A percentile compares a stretch with the other conserved stretches of the same genome.
Conservation (phyloP, 164 flowering plant species). For the Aristolochia fimbriata region DNA sequence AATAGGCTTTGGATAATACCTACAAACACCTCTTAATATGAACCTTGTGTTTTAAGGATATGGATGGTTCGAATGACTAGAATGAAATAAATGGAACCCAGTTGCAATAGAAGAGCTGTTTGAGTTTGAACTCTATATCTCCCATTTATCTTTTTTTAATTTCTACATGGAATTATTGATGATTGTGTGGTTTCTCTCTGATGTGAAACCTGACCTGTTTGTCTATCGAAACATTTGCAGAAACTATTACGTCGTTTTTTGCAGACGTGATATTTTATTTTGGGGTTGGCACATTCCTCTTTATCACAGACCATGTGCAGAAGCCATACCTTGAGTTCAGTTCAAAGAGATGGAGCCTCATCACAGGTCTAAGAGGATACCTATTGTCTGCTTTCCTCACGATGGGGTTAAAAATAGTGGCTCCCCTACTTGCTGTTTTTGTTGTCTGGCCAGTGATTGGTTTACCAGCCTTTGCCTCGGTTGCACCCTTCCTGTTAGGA, state of each 20-base stretch:
- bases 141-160: no score
- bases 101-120: no score
- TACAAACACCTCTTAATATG: no score
- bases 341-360: conserved; percentile 80
- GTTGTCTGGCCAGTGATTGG: conserved; percentile 70
- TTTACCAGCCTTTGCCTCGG: conserved; percentile 48
- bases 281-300: conserved; percentile 53
- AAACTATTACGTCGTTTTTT: conserved; percentile 31
- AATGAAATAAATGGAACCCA: no score
- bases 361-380: conserved; percentile 84
- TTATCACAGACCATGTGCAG: conserved; percentile 54
- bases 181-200: no score
- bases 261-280: conserved; percentile 55
- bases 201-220: no score
- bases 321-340: conserved; percentile 67
- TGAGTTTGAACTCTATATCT: no score
- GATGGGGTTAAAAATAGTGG: conserved; percentile 63
- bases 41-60: no score
- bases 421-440: conserved; percentile 53
- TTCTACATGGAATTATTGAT: no score
- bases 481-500: conserved; percentile 61
- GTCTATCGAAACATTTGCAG: conserved; percentile 29
- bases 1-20: no score
- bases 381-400: conserved; percentile 46
- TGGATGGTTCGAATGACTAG: no score